phyloP scores from a whole-genome alignment of 169 alveolate genomes.

The Cryptosporidium andersoni region DNA sequence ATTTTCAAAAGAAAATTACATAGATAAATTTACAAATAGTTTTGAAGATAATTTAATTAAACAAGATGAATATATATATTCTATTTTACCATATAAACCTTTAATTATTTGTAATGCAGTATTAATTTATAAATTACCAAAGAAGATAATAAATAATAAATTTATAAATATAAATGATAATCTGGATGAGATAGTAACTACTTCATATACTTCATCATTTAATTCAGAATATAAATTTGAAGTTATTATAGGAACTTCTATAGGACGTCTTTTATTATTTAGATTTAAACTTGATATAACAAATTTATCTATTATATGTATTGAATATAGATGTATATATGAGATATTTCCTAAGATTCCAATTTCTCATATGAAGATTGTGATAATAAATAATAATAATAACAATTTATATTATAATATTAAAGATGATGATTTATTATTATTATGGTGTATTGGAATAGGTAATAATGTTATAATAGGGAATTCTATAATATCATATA shows the following conservation, averaged over 20 bases:
- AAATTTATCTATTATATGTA: slow-evolving; percentile 1
- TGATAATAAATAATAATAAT: not conserved
- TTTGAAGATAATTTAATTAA: not conserved
- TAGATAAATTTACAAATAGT: not conserved
- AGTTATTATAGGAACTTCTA: slow-evolving; percentile 35
- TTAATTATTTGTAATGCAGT: slow-evolving; percentile 7
- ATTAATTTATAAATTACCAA: slow-evolving; percentile 12
- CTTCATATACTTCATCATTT: not conserved
- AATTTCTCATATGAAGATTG: slow-evolving; percentile 8
- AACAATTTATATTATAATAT: not conserved
- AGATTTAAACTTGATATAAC: not conserved
- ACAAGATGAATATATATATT: not conserved
- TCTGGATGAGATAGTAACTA: not conserved
- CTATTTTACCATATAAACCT: slow-evolving; percentile 6
- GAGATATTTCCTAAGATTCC: slow-evolving; percentile 32
- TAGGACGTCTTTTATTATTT: slow-evolving; percentile 19
- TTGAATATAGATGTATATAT: not conserved
- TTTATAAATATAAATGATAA: slow-evolving; percentile 23
- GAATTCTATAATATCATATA: not conserved
- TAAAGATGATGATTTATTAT: too few species aligned
- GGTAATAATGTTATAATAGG: slow-evolving; percentile 28
- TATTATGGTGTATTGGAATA: slow-evolving; percentile 7
- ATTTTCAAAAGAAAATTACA: not conserved
- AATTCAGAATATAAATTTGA: slow-evolving; percentile 11
- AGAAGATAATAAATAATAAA: not conserved